Evolutionary conservation across 495 filamentous ascomycete species (phyloP).

Genomic region (Gamarada debralockiae): DNA sequence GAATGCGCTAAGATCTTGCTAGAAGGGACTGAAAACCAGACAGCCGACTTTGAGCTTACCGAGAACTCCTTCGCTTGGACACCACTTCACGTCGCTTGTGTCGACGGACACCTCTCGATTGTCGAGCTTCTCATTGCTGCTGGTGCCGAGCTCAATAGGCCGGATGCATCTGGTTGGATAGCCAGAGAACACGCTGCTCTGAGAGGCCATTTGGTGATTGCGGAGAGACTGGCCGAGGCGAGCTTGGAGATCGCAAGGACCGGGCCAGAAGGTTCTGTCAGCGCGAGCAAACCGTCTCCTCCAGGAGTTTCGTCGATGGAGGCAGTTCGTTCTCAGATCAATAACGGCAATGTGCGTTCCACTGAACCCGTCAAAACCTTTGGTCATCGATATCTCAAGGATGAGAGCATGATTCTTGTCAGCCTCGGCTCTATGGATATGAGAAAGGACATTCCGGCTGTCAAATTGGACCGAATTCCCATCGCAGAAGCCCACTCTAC

Average conservation of each 20-base stretch:
- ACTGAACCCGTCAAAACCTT: conserved; percentile 87
- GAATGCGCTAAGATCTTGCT: conserved; percentile 75
- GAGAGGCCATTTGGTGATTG: conserved; percentile 79
- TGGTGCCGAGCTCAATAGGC: conserved; percentile 66
- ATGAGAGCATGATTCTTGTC: conserved; percentile 85
- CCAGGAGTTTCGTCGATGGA: conserved; percentile 49
- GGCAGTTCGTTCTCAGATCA: conserved; percentile 41
- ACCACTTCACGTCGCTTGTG: conserved; percentile 83
- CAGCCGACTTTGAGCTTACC: conserved; percentile 68
- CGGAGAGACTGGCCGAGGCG: conserved; percentile 55
- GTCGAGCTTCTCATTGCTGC: conserved; percentile 68
- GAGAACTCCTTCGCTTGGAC: conserved; percentile 93
- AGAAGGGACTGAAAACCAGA: conserved; percentile 61
- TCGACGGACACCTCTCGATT: conserved; percentile 74
- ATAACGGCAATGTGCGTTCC: conserved; percentile 30
- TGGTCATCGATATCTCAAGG: conserved; percentile 89
- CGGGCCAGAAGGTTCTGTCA: conserved; percentile 26
- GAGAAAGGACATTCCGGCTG: conserved; percentile 72
- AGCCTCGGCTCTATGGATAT: conserved; percentile 93
- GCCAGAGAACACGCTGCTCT: conserved; percentile 89
- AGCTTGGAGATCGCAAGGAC: conserved; percentile 31
- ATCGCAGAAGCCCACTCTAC: conserved; percentile 84
- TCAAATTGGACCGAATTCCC: conserved; percentile 86
- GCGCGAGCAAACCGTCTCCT: conserved; percentile 36
- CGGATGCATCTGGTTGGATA: conserved; percentile 90